Conservation (phyloP, 768 basidiomycete genomes). For the Xerocomellus amylosporus region DNA sequence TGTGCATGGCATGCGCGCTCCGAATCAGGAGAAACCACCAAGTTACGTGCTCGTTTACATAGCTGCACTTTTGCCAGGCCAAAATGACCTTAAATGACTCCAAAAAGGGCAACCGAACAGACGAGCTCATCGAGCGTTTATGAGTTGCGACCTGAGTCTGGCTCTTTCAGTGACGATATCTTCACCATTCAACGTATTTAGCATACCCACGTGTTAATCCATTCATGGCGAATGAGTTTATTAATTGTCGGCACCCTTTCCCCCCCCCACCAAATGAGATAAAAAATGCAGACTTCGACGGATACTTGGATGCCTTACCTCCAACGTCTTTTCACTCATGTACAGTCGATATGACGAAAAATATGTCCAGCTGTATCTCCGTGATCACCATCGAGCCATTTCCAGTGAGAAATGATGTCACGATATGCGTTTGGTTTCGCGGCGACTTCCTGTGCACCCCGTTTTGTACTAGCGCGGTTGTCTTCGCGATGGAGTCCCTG, state of each 20-base stretch:
- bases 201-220: background rate
- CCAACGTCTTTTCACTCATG: background rate
- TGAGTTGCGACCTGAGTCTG: too few species aligned
- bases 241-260: background rate
- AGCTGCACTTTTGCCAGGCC: too few species aligned
- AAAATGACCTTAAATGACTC: too few species aligned
- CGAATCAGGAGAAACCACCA: too few species aligned
- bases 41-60: too few species aligned
- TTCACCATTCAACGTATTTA: background rate
- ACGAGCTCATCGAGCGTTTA: too few species aligned
- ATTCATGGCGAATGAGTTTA: background rate
- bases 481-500: background rate
- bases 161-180: background rate
- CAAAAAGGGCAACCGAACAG: too few species aligned
- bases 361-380: constrained; percentile 1
- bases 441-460: background rate
- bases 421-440: background rate
- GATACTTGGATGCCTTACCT: background rate
- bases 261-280: background rate
- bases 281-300: background rate
- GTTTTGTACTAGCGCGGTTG: background rate
- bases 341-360: background rate
- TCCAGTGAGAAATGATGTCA: background rate
- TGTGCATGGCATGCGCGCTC: background rate
- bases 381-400: background rate